phyloP scores from a whole-genome alignment of 2,329 filamentous ascomycete genomes.

The Lomentospora prolificans region DNA sequence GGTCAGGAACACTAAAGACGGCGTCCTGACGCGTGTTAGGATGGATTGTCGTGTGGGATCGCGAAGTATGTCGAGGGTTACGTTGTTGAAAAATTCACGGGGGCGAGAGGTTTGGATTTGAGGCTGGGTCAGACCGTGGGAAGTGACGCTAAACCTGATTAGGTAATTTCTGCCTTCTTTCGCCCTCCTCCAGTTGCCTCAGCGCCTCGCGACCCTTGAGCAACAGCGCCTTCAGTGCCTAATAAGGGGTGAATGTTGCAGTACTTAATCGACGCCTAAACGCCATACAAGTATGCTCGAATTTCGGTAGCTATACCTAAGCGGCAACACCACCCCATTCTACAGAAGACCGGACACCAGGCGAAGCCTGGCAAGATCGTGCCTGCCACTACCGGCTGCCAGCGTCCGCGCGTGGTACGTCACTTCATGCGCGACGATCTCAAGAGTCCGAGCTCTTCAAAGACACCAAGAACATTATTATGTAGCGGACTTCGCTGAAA shows the following conservation, averaged over 20 bases:
- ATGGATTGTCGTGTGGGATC: conserved; percentile 24
- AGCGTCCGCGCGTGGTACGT: no score
- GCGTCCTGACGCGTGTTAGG: conserved; percentile 43
- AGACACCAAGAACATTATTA: no score
- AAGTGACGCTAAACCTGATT: conserved; percentile 5
- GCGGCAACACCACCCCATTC: no score
- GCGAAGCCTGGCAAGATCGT: no score
- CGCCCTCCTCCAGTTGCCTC: background rate
- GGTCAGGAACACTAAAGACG: conserved; percentile 26
- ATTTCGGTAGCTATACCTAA: no score
- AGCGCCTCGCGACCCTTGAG: background rate
- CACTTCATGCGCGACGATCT: no score
- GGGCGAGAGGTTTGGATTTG: conserved; percentile 11
- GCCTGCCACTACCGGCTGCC: no score
- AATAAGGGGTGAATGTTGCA: background rate
- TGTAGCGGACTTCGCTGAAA: background rate
- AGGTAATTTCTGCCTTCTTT: conserved; percentile 1
- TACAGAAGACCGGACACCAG: no score
- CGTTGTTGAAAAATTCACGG: conserved; percentile 13
- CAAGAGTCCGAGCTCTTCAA: no score
- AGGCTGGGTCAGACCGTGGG: conserved; percentile 10
- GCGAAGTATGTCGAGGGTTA: conserved; percentile 10
- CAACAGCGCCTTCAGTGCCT: background rate
- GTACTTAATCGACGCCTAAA: background rate
- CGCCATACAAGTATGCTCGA: no score